Percentiles rank a stretch among this genome's conserved stretches.
Conservation (phyloP, 176 grass and related monocot species). For the Pontederia crassipes region DNA sequence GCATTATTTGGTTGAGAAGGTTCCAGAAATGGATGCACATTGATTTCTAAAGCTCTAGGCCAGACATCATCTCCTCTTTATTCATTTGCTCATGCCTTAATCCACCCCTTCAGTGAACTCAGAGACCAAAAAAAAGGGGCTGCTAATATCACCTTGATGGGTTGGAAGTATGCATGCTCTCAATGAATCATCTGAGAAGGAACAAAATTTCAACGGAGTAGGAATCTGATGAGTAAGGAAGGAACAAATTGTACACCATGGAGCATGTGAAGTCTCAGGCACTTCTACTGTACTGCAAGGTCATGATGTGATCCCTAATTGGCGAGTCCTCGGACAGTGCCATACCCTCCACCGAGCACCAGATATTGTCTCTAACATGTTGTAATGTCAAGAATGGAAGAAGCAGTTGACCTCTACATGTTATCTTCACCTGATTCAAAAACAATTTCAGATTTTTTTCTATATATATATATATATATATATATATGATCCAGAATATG, state of each 20-base stretch:
- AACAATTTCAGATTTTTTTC: no score
- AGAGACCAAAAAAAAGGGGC: no score
- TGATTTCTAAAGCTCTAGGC: no score
- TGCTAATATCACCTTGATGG: conserved; percentile 8
- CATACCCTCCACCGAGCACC: conserved; percentile 22
- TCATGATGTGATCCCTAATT: conserved; percentile 19
- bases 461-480: no score
- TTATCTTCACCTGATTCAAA: conserved; percentile 24
- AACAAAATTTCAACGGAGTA: conserved; percentile 4
- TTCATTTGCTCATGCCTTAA: no score
- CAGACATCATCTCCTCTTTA: no score
- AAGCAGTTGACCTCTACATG: conserved; percentile 31
- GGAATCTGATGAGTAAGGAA: conserved; percentile 10
- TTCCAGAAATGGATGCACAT: no score
- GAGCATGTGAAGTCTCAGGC: conserved; percentile 10
- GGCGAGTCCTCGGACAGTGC: conserved; percentile 6
- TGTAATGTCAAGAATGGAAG: conserved; percentile 23
- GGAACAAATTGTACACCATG: conserved; percentile 16
- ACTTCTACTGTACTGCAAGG: conserved; percentile 26
- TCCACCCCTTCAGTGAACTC: no score
- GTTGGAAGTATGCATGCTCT: conserved; percentile 21
- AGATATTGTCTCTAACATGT: conserved; percentile 26
- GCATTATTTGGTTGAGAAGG: no score
- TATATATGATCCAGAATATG: no score
- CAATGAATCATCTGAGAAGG: conserved; percentile 26